Evolutionary conservation across 768 basidiomycete species (phyloP).

Genomic region (Agrocybe praecox): DNA sequence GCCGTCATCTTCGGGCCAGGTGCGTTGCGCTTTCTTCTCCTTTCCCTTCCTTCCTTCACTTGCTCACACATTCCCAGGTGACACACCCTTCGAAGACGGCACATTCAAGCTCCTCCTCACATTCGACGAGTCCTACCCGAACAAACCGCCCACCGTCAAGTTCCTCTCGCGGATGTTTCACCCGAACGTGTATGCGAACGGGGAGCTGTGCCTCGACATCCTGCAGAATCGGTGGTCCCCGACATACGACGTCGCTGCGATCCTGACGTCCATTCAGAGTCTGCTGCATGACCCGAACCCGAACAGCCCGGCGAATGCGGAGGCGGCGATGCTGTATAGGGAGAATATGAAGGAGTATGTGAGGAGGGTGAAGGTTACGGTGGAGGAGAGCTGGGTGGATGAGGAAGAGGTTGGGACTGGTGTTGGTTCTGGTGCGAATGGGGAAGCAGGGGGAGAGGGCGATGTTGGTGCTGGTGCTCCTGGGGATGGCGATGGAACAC

Average conservation of each 20-base stretch:
- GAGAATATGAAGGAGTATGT: constrained; percentile 99
- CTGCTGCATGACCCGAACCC: constrained; percentile 98
- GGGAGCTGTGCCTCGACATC: constrained; percentile 97
- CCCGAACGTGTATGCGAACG: constrained; percentile 98
- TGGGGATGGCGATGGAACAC: too few species aligned
- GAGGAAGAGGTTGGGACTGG: constrained; percentile 59
- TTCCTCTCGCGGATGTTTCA: constrained; percentile 99
- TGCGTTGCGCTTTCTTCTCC: constrained; percentile 49
- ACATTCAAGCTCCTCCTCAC: constrained; percentile 96
- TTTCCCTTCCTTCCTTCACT: not conserved
- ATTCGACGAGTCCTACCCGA: constrained; percentile 98
- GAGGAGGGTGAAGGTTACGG: constrained; percentile 87
- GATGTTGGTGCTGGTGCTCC: not conserved
- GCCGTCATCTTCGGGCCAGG: constrained; percentile 99
- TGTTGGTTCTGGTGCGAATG: constrained; percentile 7
- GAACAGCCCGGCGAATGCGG: constrained; percentile 97
- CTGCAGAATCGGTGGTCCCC: constrained; percentile 99
- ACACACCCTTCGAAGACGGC: constrained; percentile 99
- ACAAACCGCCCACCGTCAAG: constrained; percentile 96
- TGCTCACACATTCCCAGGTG: constrained; percentile 53
- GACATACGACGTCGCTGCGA: constrained; percentile 98
- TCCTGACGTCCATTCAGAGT: constrained; percentile 95
- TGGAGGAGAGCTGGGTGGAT: constrained; percentile 95
- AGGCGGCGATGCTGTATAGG: constrained; percentile 94
- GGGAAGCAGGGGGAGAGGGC: constrained; percentile 3